phyloP scores from a whole-genome alignment of 768 basidiomycete genomes.

The Psilocybe azurescens region DNA sequence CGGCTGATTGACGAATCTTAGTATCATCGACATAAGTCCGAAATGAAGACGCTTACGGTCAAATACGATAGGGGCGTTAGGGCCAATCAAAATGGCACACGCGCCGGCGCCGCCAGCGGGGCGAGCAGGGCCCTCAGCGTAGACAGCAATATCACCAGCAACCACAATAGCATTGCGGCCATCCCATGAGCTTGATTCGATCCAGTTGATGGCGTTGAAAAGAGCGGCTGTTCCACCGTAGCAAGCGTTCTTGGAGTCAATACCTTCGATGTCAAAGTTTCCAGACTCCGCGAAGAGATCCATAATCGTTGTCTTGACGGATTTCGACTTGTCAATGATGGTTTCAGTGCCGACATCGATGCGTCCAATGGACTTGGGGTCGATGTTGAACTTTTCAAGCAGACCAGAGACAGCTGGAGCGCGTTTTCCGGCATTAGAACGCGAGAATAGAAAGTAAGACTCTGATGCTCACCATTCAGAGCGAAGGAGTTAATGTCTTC shows the following conservation, averaged over 20 bases:
- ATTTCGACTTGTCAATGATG: conserved; percentile 99
- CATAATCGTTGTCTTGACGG: conserved; percentile 98
- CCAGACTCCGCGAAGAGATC: conserved; percentile 93
- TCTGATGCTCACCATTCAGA: conserved; percentile 72
- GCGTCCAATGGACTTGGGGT: conserved; percentile 95
- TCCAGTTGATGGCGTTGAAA: conserved; percentile 99
- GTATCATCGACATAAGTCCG: conserved; percentile 16
- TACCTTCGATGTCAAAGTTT: conserved; percentile 97
- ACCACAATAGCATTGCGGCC: conserved; percentile 98
- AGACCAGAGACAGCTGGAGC: conserved; percentile 82
- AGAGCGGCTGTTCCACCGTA: conserved; percentile 98
- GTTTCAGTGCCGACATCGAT: conserved; percentile 99
- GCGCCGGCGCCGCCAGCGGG: conserved; percentile 98
- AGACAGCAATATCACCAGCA: conserved; percentile 96
- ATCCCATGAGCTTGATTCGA: conserved; percentile 96
- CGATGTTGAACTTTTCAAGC: conserved; percentile 92
- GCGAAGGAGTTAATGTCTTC: conserved; percentile 99
- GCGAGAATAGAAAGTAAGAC: background rate
- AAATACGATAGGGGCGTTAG: conserved; percentile 91
- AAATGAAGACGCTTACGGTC: conserved; percentile 73
- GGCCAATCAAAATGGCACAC: conserved; percentile 93
- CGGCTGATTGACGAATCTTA: conserved; percentile 55
- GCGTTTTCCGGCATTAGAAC: conserved; percentile 10
- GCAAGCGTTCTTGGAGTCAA: conserved; percentile 99
- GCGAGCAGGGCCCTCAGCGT: conserved; percentile 93